These are phyloP conservation scores for Cutaneotrichosporon curvatum DNA, from an alignment of 1,284 basidiomycete species.

Conservation along the genomic window DNA sequence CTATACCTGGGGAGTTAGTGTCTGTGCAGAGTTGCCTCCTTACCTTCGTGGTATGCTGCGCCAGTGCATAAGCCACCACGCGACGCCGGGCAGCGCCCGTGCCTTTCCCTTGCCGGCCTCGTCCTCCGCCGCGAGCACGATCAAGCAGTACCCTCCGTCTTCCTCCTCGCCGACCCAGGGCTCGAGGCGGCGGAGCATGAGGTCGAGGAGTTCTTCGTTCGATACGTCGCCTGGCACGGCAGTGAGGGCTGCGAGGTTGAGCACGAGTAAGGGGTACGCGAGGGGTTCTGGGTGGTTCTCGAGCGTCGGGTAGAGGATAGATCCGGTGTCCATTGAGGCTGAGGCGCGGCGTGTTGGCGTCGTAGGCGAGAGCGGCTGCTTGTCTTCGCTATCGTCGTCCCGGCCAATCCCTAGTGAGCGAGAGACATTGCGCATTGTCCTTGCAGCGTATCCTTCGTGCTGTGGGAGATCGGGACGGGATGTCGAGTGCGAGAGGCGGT, in stretches of 20 bases:
- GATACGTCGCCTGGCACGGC: conserved; percentile 15
- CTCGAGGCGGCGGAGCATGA: conserved; percentile 24
- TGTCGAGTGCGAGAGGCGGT: too few relatives aligned
- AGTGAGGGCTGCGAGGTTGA: conserved; percentile 23
- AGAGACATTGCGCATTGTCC: too few relatives aligned
- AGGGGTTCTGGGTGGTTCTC: conserved; percentile 14
- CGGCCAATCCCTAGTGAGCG: too few relatives aligned
- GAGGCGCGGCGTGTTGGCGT: not conserved
- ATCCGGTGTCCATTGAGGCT: conserved; percentile 3
- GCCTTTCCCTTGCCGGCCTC: conserved; percentile 11
- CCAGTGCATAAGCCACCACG: conserved; percentile 37
- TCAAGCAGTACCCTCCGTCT: conserved; percentile 31
- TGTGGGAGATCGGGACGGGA: too few relatives aligned
- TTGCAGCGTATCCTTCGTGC: too few relatives aligned
- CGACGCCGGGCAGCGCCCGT: conserved; percentile 25
- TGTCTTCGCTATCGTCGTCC: too few relatives aligned
- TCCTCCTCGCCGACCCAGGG: conserved; percentile 36
- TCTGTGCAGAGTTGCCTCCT: conserved; percentile 1
- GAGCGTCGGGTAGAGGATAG: conserved; percentile 14
- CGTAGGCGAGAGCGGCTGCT: too few relatives aligned
- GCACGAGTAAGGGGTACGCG: conserved; percentile 23
- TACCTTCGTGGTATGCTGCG: conserved; percentile 32
- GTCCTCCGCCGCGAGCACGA: conserved; percentile 33
- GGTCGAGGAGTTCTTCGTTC: conserved; percentile 28
- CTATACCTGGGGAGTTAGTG: conserved; percentile 28